Base-by-base conservation (phyloP, 768 basidiomycete genomes). In the Rhodocollybia butyracea region DNA sequence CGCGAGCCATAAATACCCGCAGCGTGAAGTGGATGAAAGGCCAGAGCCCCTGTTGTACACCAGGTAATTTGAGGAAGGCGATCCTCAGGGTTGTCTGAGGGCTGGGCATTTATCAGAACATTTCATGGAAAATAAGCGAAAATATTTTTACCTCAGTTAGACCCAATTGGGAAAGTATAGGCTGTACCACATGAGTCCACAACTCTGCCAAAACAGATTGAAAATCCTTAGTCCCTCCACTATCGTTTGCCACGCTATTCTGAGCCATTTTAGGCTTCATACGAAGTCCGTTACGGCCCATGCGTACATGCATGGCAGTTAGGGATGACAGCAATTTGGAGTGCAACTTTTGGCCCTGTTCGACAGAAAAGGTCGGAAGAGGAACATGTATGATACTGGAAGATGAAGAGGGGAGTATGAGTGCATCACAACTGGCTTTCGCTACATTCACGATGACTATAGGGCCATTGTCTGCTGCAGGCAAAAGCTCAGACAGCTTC, bases 21-120 rank as follows among this genome's bases (percentile, higher is more conserved):
- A 1, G 72, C 72, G 12, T 76, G 75, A 17, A 76, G 59, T 4
- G 74, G 75, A 24, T 75, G 54, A 27, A 70, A 67, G n/a, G 64
- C 39, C 46, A 75, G 65, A 10, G 50, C 47, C 22, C 65, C 64
- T 27, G 67, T 65, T 17, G 64, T 59, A 42, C 64, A 69, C 69
- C 69, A 70, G 60, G 61, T 64, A 12, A 67, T 31, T 19, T 61
- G 65, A 48, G 57, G 22, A 7, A 8, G 41, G 8, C 10, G 22
- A 7, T n/a, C 10, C 22, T n/a, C n/a, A n/a, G n/a, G n/a, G n/a
- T n/a, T n/a, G n/a, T n/a, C n/a, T n/a, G n/a, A n/a, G n/a, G n/a
- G n/a, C n/a, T n/a, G n/a, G n/a, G n/a, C n/a, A n/a, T n/a, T n/a
- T n/a, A n/a, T n/a, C n/a, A n/a, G n/a, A n/a, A n/a, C n/a, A n/a